Base-by-base conservation (phyloP, 345 rosid genomes). In the Salix udensis region DNA sequence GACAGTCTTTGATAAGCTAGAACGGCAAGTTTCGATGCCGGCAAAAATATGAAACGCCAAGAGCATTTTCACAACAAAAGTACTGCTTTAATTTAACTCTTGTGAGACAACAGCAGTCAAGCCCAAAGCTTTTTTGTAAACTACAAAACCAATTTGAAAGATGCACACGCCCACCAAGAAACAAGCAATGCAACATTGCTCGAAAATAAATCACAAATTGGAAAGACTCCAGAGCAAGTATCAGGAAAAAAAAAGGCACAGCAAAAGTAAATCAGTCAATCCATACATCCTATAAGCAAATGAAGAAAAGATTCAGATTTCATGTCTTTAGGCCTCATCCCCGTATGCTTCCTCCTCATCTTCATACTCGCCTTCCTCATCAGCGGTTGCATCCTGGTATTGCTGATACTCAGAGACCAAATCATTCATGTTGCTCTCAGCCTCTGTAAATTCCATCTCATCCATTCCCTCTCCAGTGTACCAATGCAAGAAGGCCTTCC, bases 401-500 rank as follows among this genome's bases (percentile, higher is more conserved):
- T 91, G 96, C 82, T 91, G 96, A 72, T 91, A 91, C 81, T 91
- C 96, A 0, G 96, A 90, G 48, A 90, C 92, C 62, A 91, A 80
- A 82, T 91, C 94, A 67, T 88, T 91, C 96, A 91, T 88, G 84
- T 91, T 90, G 77, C 96, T 89, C 79, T 90, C 92, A 14, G 92
- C 94, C 80, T 91, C 96, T 2, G 96, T 91, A 65, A 89, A 89
- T 81, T 91, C 96, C 96, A 91, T 91, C 84, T 91, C 96, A 40
- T 91, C 96, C 96, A 89, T 91, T 1, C 96, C 96, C 71, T 91
- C 94, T 12, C 91, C 94, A 6, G 94, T 91, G 84, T 91, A 91
- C 94, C 94, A 91, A 74, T 91, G 92, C 89, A 91, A 88, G 90
- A 91, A 91, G 83, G 92, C 94, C 87, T 91, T 91, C 86, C 96